Percentiles rank a stretch among this genome's conserved stretches.
These are phyloP conservation scores for Dactylellina parvicollis DNA, from an alignment of 2,329 filamentous ascomycete species.

Conservation along the genomic window DNA sequence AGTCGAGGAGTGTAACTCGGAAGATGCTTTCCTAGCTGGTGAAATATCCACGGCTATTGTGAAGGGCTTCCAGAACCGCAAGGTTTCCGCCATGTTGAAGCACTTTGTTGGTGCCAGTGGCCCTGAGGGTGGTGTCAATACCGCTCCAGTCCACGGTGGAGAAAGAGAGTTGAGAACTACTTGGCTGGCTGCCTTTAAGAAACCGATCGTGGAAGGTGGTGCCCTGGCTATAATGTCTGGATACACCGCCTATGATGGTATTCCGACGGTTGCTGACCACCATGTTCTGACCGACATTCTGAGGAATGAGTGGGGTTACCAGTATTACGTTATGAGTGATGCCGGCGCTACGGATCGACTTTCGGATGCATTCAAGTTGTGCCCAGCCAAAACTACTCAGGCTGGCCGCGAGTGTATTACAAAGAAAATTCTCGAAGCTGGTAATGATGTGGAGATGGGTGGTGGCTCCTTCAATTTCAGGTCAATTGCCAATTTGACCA, in stretches of 20 bases:
- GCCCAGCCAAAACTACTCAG: constrained; percentile 67
- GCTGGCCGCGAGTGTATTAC: constrained; percentile 61
- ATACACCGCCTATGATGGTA: constrained; percentile 78
- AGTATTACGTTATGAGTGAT: constrained; percentile 69
- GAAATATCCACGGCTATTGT: constrained; percentile 73
- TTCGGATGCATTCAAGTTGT: constrained; percentile 69
- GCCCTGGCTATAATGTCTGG: constrained; percentile 77
- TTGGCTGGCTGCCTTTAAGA: constrained; percentile 71
- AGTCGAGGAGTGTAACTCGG: constrained; percentile 78
- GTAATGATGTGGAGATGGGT: constrained; percentile 80
- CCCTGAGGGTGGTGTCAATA: constrained; percentile 78
- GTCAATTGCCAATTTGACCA: constrained; percentile 72
- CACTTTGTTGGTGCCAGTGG: constrained; percentile 76
- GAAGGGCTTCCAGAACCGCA: constrained; percentile 71
- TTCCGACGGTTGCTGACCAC: constrained; percentile 73
- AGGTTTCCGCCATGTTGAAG: constrained; percentile 77
- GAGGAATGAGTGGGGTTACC: constrained; percentile 76
- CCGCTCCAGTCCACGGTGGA: constrained; percentile 69
- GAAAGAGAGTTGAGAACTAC: constrained; percentile 69
- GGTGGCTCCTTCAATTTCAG: constrained; percentile 77
- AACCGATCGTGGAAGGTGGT: constrained; percentile 75
- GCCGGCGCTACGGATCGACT: constrained; percentile 72
- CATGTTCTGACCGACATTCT: constrained; percentile 75
- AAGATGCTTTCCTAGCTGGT: constrained; percentile 74
- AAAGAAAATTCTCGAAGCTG: constrained; percentile 71